phyloP scores from a whole-genome alignment of 2,329 filamentous ascomycete genomes.

The Fusarium pilosicola region DNA sequence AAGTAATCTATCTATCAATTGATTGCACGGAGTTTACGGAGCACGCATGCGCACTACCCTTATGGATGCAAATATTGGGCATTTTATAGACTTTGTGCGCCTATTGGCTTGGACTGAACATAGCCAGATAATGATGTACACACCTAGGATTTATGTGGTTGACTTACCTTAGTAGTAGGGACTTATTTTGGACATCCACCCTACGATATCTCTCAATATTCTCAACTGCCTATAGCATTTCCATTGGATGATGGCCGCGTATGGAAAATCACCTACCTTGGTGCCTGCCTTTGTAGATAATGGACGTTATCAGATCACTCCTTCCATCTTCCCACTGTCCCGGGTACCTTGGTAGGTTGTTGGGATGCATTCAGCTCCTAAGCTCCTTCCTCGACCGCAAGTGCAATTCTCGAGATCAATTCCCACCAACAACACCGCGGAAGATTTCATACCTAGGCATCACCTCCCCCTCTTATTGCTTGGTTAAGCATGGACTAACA shows the following conservation, averaged over 20 bases:
- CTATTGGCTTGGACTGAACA: conserved; percentile 19
- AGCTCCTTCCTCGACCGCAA: neutral
- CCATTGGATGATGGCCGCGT: neutral
- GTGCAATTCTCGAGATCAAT: neutral
- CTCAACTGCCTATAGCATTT: neutral
- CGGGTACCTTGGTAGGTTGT: neutral
- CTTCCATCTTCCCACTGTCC: neutral
- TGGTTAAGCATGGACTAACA: neutral
- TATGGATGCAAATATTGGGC: conserved; percentile 20
- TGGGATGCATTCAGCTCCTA: neutral
- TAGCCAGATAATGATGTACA: conserved; percentile 7
- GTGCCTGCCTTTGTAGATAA: neutral
- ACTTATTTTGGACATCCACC: conserved; percentile 22
- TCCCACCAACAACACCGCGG: neutral
- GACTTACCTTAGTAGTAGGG: neutral
- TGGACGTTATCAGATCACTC: neutral
- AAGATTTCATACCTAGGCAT: neutral
- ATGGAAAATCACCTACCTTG: neutral
- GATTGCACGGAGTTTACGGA: conserved; percentile 43
- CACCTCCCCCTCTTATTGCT: neutral
- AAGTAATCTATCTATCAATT: conserved; percentile 51
- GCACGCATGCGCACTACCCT: conserved; percentile 21
- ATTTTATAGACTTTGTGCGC: conserved; percentile 37
- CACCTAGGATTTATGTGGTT: conserved; percentile 8
- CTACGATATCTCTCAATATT: neutral